A percentile compares a stretch with the other conserved stretches of the same genome.
phyloP scores from a whole-genome alignment of 2,329 filamentous ascomycete species.

The Cryphonectria radicalis region DNA sequence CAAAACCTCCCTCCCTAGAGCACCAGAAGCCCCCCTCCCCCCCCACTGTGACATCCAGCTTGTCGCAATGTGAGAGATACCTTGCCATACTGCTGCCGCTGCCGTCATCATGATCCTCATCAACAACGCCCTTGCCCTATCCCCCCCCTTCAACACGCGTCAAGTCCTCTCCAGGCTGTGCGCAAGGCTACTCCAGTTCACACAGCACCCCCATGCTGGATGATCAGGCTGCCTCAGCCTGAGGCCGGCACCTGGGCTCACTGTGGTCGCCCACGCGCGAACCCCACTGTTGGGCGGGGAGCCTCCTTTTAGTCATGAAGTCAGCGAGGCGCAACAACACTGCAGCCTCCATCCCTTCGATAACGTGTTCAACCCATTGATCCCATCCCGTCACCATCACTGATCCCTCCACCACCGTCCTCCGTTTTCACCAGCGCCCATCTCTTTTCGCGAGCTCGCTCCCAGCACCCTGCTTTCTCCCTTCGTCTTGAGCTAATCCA shows the following conservation, averaged over 20 bases:
- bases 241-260: constrained; percentile 26
- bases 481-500: constrained; percentile 34
- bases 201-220: constrained; percentile 3
- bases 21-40: constrained; percentile 16
- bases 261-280: constrained; percentile 34
- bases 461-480: constrained; percentile 26
- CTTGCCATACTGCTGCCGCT: constrained; percentile 7
- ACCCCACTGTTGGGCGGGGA: constrained; percentile 39
- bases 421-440: constrained; percentile 26
- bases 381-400: constrained; percentile 32
- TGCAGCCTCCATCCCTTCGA: constrained; percentile 21
- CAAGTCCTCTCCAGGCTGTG: constrained; percentile 3
- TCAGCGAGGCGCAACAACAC: constrained; percentile 35
- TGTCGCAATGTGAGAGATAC: constrained; percentile 25
- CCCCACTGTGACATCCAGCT: constrained; percentile 24
- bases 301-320: constrained; percentile 38
- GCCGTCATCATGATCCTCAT: constrained; percentile 23
- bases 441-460: constrained; percentile 24
- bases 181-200: constrained; percentile 11
- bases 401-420: constrained; percentile 30
- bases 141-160: constrained; percentile 15
- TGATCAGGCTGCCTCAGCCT: constrained; percentile 15
- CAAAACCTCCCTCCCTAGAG: constrained; percentile 1
- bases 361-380: constrained; percentile 32
- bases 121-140: constrained; percentile 13